Evolutionary conservation across 106 monocot species (phyloP).

Genomic region (Acorus calamus): DNA sequence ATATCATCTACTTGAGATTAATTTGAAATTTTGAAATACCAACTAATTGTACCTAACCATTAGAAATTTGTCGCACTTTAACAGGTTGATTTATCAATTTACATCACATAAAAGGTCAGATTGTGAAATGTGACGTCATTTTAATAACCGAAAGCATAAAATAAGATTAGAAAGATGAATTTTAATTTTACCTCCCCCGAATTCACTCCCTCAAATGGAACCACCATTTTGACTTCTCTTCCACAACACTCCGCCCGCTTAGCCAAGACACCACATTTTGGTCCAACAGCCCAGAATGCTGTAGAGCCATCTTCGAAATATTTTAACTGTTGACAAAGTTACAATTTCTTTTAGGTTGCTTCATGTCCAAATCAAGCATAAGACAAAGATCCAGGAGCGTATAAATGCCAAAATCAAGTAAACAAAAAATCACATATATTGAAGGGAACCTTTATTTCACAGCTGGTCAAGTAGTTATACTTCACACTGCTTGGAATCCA

Average conservation of each 20-base stretch:
- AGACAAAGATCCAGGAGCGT: not conserved
- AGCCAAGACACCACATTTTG: slow-evolving; percentile 48
- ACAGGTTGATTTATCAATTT: too few relatives aligned
- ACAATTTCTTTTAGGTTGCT: not conserved
- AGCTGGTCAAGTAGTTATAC: slow-evolving; percentile 65
- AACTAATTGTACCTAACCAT: too few relatives aligned
- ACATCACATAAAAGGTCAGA: too few relatives aligned
- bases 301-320: slow-evolving; percentile 91
- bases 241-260: slow-evolving; percentile 64
- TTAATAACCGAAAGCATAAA: too few relatives aligned
- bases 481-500: slow-evolving; percentile 49
- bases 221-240: slow-evolving; percentile 63
- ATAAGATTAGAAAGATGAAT: too few relatives aligned
- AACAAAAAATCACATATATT: not conserved
- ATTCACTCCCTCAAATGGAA: slow-evolving; percentile 77
- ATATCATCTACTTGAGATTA: too few relatives aligned
- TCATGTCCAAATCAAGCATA: not conserved
- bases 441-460: slow-evolving; percentile 87
- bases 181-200: slow-evolving; percentile 54
- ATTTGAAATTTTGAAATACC: too few relatives aligned
- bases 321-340: slow-evolving; percentile 51
- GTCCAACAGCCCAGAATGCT: slow-evolving; percentile 90
- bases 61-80: too few relatives aligned
- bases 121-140: too few relatives aligned
- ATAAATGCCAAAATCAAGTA: not conserved